phyloP scores from a whole-genome alignment of 1,284 basidiomycete species.

The Trametes polyzona region DNA sequence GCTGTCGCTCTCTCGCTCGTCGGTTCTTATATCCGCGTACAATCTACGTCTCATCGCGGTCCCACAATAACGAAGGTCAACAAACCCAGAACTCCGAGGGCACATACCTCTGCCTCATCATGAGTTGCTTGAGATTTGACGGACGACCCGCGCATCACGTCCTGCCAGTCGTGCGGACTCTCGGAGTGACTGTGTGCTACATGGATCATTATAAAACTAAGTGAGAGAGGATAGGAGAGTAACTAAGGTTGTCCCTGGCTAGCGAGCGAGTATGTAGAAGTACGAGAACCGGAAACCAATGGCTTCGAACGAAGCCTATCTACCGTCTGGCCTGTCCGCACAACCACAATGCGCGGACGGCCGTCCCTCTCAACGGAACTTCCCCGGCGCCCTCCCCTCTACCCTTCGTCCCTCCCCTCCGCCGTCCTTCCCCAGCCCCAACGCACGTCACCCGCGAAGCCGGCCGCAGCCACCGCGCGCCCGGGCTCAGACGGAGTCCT shows the following conservation, averaged over 20 bases:
- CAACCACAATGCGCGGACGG: not conserved
- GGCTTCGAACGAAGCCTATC: slow-evolving; percentile 1
- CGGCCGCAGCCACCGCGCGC: not conserved
- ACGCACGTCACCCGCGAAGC: not conserved
- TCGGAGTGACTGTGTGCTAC: not conserved
- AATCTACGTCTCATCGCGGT: too few species aligned
- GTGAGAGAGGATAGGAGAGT: not conserved
- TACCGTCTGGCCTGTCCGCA: not conserved
- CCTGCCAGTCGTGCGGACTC: too few species aligned
- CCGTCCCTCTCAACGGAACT: not conserved
- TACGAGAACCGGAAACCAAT: not conserved
- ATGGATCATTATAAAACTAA: not conserved
- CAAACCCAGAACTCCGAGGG: too few species aligned
- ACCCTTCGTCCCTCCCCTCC: not conserved
- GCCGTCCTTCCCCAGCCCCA: not conserved
- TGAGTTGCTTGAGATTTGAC: not conserved
- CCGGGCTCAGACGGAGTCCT: slow-evolving; percentile 58
- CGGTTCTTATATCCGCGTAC: not conserved
- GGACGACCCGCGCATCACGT: not conserved
- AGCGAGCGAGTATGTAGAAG: not conserved
- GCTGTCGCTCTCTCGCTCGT: not conserved
- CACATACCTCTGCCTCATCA: too few species aligned
- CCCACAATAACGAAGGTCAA: too few species aligned
- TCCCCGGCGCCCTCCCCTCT: not conserved
- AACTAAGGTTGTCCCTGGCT: not conserved